phyloP scores from a whole-genome alignment of 2,329 filamentous ascomycete species.

The Ophiostoma sp. region DNA sequence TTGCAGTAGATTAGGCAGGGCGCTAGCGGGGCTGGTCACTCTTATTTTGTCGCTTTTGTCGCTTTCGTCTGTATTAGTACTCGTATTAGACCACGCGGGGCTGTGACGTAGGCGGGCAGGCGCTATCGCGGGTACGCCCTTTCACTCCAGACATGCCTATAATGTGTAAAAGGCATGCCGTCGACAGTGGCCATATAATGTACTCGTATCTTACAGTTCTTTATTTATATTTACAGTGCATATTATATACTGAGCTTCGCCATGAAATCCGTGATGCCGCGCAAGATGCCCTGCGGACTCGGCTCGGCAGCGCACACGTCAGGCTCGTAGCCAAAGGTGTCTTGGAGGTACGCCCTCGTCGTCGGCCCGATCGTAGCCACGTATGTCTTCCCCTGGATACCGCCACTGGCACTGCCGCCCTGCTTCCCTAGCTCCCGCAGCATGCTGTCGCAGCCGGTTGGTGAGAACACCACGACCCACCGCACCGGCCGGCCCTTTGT shows the following conservation, averaged over 20 bases:
- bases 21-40: background rate
- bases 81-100: background rate
- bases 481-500: conserved; percentile 41
- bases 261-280: conserved; percentile 56
- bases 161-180: background rate
- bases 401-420: no score
- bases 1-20: background rate
- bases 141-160: background rate
- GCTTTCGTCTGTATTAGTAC: background rate
- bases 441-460: conserved; percentile 59
- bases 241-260: background rate
- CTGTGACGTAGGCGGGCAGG: background rate
- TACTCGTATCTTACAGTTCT: background rate
- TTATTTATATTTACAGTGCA: background rate
- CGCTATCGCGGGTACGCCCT: background rate
- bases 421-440: conserved; percentile 44
- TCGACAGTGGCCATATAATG: background rate
- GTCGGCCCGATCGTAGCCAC: conserved; percentile 92
- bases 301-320: conserved; percentile 79
- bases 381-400: conserved; percentile 32
- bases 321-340: conserved; percentile 60
- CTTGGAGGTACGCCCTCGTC: conserved; percentile 67
- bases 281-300: conserved; percentile 70
- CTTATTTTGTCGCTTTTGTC: no score
- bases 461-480: conserved; percentile 74